Evolutionary conservation across 306 rosid genomes (phyloP).

Genomic region (Prunus padus): DNA sequence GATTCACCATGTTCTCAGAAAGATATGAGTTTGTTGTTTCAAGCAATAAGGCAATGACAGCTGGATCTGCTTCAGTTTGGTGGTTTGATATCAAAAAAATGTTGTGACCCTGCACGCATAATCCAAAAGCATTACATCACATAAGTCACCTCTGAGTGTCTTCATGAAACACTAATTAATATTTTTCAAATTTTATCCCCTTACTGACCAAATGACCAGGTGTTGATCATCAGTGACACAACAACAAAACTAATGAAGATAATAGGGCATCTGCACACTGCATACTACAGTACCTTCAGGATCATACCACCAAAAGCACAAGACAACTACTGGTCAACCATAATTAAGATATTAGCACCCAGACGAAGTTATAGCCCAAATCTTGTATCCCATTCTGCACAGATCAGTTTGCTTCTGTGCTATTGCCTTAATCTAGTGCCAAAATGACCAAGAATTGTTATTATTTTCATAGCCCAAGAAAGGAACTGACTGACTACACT

Average conservation of each 20-base stretch:
- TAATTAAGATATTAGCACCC: slow-evolving; percentile 28
- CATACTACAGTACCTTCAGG: slow-evolving; percentile 26
- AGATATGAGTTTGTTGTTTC: slow-evolving; percentile 63
- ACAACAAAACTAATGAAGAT: slow-evolving; percentile 4
- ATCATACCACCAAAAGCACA: slow-evolving; percentile 22
- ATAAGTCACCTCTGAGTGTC: slow-evolving; percentile 4
- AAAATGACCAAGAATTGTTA: slow-evolving; percentile 9
- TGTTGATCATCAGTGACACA: neutral
- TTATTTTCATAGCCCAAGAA: slow-evolving; percentile 25
- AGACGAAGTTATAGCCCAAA: slow-evolving; percentile 7
- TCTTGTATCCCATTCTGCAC: neutral
- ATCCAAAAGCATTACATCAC: slow-evolving; percentile 27
- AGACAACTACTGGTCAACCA: slow-evolving; percentile 21
- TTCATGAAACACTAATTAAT: slow-evolving; percentile 15
- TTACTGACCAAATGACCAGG: slow-evolving; percentile 21
- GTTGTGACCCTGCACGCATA: slow-evolving; percentile 83
- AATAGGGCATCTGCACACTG: slow-evolving; percentile 18
- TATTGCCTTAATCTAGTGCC: slow-evolving; percentile 12
- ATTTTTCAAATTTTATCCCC: slow-evolving; percentile 15
- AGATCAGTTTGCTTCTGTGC: neutral
- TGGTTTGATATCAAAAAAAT: slow-evolving; percentile 91
- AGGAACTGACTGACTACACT: slow-evolving; percentile 3
- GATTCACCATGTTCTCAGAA: slow-evolving; percentile 77
- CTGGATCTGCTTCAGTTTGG: slow-evolving; percentile 99
- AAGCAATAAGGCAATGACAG: slow-evolving; percentile 80